Base-by-base conservation (phyloP, 2,329 filamentous ascomycete species). In the Cryphonectria radicalis region DNA sequence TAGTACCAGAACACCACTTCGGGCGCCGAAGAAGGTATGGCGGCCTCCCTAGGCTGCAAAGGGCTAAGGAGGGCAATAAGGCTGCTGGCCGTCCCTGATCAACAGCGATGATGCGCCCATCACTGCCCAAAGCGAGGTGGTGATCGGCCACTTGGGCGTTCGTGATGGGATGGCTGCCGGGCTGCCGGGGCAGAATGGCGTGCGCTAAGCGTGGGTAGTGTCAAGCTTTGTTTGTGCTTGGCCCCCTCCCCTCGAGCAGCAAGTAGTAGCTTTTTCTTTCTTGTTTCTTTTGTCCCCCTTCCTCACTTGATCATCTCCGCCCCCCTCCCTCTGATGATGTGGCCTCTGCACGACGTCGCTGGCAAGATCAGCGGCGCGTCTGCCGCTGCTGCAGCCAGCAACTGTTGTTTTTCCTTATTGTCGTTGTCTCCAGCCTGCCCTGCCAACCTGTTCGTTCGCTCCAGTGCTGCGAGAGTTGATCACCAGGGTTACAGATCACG, bases 91-190 rank as follows among this genome's bases (percentile, higher is more conserved):
- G 55, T 60, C 66, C 35, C 55, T 67, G 65, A 67, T 67, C 66
- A 60, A 62, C 53, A 32, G 42, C 50, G 37, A 10, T 22, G 65
- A 46, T 67, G 55, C 37, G 53, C 28, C 14, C 40, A 59, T 42
- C 66, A 62, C 57, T 68, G 66, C 57, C 57, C 22, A 25, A 25
- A 68, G 55, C 59, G 40, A 63, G 42, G 55, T 63, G 57, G 5
- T 62, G 43, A 68, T 62, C 37, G 35, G 17, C 55, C 66, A 50
- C 66, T n/a, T 62, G 40, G 5, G n/a, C n/a, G 62, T 43, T 64
- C 62, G 14, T 28, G 25, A 19, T 62, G 55, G 55, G 66, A 66
- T 66, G 42, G 42, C 55, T 3, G 46, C 28, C 28, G 57, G 55
- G 4, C 28, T 8, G 40, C 37, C 25, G 42, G 46, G 60, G n/a